These are phyloP conservation scores for Hericium rajendrae DNA, from an alignment of 768 basidiomycete species.

Conservation along the genomic window DNA sequence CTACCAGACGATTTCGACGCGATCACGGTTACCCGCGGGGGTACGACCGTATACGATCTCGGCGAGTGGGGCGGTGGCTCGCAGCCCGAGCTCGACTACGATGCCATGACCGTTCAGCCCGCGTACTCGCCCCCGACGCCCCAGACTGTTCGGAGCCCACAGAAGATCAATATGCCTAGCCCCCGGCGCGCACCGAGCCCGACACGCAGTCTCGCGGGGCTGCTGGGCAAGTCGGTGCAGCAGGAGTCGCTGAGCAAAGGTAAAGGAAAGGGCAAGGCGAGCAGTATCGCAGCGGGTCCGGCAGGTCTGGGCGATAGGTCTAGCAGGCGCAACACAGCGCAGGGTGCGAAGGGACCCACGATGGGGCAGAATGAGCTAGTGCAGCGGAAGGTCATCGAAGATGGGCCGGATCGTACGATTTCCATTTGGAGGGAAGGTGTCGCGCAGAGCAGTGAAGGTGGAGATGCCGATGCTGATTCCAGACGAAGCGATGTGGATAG, in stretches of 20 bases:
- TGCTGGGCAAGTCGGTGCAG: background rate
- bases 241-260: background rate
- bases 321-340: background rate
- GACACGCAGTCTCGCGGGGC: constrained; percentile 5
- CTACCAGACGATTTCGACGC: constrained; percentile 34
- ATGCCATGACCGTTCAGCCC: constrained; percentile 8
- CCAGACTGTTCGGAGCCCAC: background rate
- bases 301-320: background rate
- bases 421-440: constrained; percentile 27
- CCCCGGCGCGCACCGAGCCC: constrained; percentile 6
- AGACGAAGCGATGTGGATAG: constrained; percentile 15
- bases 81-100: constrained; percentile 12
- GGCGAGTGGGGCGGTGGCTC: constrained; percentile 3
- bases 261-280: constrained; percentile 5
- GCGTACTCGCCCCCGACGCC: background rate
- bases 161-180: background rate
- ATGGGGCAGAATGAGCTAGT: constrained; percentile 21
- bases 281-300: constrained; percentile 7
- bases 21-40: constrained; percentile 16
- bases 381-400: constrained; percentile 24
- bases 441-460: constrained; percentile 18
- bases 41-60: constrained; percentile 9
- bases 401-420: constrained; percentile 25
- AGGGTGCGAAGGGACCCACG: constrained; percentile 6
- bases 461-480: background rate